Evolutionary conservation across 306 rosid genomes (phyloP), one percentile per base, ranked within the genome.

Genomic region (Ormosia semicastrata): DNA sequence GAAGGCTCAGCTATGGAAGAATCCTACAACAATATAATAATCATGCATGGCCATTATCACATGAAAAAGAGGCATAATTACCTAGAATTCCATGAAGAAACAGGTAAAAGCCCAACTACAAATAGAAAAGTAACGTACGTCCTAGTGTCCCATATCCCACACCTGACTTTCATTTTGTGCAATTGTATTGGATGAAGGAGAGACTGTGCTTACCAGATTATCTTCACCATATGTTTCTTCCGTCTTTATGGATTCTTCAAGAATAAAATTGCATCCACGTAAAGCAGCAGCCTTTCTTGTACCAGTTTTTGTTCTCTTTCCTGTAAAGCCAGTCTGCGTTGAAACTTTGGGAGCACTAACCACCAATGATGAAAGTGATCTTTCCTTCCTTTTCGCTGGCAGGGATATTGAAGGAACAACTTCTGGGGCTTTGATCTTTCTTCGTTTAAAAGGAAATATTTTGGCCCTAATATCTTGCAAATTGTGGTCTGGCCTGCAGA

Each of bases 401-500:
- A 89, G 67, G 30, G 91, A 52, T 86, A 78, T 58, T 52, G 97
- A 89, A 82, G 94, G 77, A 52, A 92, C 71, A 84, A 80, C 91
- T 83, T 93, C 91, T 14, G 90, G 92, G 50, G 91, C 89, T 71
- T 77, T 69, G 44, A 86, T 57, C 81, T 93, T 96, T 84, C 85
- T 86, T 80, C 89, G 66, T 73, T 79, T 89, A 13, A 82, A 71
- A 70, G 99, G 99, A 87, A 96, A 96, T 58, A 93, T 80, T 87
- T 96, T 96, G 62, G 91, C 88, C 82, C 97, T 93, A 57, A 96
- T 88, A 84, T 96, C 99, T 89, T 96, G 99, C 87, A 96, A 77
- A 89, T 96, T 96, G 87, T 93, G 98, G 88, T 96, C 99, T 54
- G 98, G 97, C 97, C 99, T 96, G 96, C 76, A 84, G 29, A 85